Conservation (phyloP, 331 rosid genomes). For the Spiraea crenata region DNA sequence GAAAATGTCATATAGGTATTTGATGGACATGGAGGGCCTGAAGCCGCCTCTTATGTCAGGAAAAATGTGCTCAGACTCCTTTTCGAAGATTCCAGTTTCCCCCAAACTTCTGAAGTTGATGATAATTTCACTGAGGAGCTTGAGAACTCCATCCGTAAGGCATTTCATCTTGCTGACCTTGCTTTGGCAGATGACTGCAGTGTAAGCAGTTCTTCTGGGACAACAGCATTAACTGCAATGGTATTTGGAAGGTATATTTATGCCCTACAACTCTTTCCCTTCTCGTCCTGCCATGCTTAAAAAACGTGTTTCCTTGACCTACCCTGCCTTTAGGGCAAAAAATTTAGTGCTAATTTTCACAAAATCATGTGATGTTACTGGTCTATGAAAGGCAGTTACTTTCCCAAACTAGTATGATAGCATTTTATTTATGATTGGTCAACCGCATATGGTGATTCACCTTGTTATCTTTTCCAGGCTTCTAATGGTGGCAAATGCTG, state of each 20-base stretch:
- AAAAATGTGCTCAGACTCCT: conserved; percentile 68
- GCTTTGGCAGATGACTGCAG: conserved; percentile 79
- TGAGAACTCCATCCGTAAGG: conserved; percentile 54
- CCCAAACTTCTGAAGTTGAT: conserved; percentile 56
- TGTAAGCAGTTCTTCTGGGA: conserved; percentile 80
- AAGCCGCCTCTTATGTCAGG: conserved; percentile 79
- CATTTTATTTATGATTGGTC: conserved; percentile 16
- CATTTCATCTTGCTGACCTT: conserved; percentile 79
- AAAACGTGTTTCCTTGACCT: neutral
- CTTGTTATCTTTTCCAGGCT: conserved; percentile 44
- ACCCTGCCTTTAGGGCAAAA: neutral
- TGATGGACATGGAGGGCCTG: conserved; percentile 99
- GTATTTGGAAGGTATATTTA: conserved; percentile 73
- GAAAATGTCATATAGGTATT: conserved; percentile 57
- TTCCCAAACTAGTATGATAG: conserved; percentile 11
- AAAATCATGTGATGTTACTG: conserved; percentile 6
- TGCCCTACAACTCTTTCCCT: conserved; percentile 5
- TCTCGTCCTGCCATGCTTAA: neutral
- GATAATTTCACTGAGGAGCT: conserved; percentile 55
- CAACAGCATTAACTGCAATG: conserved; percentile 83
- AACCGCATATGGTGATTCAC: conserved; percentile 19
- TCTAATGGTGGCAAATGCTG: conserved; percentile 92
- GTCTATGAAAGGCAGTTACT: neutral
- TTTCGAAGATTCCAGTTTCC: conserved; percentile 73
- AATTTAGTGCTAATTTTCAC: neutral